A percentile compares a stretch with the other conserved stretches of the same genome.
Evolutionary conservation across 805 yeast genomes (phyloP).

Genomic region (Naumovozyma castellii): DNA sequence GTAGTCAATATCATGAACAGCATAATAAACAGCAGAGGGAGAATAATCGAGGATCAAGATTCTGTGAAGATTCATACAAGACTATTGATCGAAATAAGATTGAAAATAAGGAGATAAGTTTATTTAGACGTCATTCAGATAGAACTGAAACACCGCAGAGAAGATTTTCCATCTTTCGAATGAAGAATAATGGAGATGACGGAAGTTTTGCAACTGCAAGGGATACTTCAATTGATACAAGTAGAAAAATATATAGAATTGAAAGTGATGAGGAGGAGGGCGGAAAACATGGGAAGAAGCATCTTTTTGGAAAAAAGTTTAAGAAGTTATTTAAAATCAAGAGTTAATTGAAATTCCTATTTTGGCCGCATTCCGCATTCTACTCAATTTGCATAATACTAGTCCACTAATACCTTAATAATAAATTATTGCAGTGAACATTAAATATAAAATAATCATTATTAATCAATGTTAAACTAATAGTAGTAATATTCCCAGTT

Average conservation of each 20-base stretch:
- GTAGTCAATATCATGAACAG: background rate
- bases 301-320: background rate
- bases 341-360: too few species aligned
- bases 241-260: background rate
- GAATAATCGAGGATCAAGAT: background rate
- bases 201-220: background rate
- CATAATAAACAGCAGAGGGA: background rate
- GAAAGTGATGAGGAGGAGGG: background rate
- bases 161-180: background rate
- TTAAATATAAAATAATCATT: too few species aligned
- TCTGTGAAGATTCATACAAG: background rate
- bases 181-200: background rate
- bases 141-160: background rate
- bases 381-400: too few species aligned
- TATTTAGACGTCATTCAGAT: background rate
- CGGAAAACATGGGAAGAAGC: background rate
- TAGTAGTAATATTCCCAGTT: too few species aligned
- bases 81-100: background rate
- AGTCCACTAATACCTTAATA: too few species aligned
- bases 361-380: too few species aligned
- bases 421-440: too few species aligned
- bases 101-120: background rate
- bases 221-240: background rate
- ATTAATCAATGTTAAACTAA: too few species aligned
- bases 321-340: background rate